Conservation (phyloP, 352 stramenopile species). For the Pythium phragmitis region DNA sequence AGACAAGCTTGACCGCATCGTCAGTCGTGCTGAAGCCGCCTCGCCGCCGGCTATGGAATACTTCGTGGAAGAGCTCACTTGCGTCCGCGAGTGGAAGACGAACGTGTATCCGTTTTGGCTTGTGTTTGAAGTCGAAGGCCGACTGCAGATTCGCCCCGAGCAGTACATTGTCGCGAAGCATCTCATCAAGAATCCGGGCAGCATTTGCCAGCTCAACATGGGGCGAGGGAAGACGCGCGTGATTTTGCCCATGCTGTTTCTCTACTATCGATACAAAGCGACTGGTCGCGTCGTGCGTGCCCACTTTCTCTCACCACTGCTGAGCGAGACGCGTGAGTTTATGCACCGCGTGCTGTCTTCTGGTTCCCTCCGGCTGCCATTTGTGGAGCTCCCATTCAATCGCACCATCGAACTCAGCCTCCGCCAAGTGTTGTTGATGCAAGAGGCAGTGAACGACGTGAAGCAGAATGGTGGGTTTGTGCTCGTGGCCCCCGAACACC, state of each 20-base stretch:
- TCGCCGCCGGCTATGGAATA: slow-evolving; percentile 44
- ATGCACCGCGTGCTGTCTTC: slow-evolving; percentile 59
- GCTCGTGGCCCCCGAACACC: slow-evolving; percentile 82
- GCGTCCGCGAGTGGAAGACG: slow-evolving; percentile 47
- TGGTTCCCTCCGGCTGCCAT: slow-evolving; percentile 32
- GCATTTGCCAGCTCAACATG: slow-evolving; percentile 88
- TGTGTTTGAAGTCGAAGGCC: slow-evolving; percentile 85
- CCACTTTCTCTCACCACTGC: slow-evolving; percentile 54
- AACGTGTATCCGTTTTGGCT: slow-evolving; percentile 72
- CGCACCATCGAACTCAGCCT: slow-evolving; percentile 42
- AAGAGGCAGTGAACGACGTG: slow-evolving; percentile 36
- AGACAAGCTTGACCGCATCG: slow-evolving; percentile 61
- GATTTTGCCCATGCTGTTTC: slow-evolving; percentile 86
- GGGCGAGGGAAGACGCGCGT: slow-evolving; percentile 83
- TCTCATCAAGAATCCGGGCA: slow-evolving; percentile 58
- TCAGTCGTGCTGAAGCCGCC: slow-evolving; percentile 27
- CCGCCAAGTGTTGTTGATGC: slow-evolving; percentile 33
- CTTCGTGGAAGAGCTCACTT: slow-evolving; percentile 34
- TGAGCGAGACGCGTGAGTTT: slow-evolving; percentile 64
- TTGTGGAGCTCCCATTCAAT: slow-evolving; percentile 70
- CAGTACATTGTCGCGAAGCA: slow-evolving; percentile 74
- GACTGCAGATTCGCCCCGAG: slow-evolving; percentile 75
- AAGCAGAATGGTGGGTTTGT: slow-evolving; percentile 47
- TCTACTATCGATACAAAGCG: slow-evolving; percentile 47
- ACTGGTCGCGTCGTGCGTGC: slow-evolving; percentile 36